A percentile compares a stretch with the other conserved stretches of the same genome.
Conservation (phyloP, 306 rosid species). For the Vicia faba region DNA sequence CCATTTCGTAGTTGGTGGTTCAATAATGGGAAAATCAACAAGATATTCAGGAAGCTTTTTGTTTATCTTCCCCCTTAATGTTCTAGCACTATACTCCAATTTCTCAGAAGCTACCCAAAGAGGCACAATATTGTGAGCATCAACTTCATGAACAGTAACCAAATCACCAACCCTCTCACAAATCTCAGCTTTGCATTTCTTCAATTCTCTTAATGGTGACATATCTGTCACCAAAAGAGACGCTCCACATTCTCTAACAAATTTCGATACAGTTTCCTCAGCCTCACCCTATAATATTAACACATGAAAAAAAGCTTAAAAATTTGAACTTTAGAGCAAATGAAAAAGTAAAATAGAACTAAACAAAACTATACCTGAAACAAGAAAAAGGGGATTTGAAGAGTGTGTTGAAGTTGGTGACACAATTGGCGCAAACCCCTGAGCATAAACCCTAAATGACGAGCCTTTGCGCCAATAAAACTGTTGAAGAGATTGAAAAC, state of each 20-base stretch:
- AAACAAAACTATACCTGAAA: constrained; percentile 49
- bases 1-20: constrained; percentile 64
- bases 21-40: constrained; percentile 66
- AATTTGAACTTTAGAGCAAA: background rate
- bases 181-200: constrained; percentile 72
- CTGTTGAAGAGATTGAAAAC: constrained; percentile 84
- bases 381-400: constrained; percentile 75
- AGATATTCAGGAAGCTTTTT: constrained; percentile 77
- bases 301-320: background rate
- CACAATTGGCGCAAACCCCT: constrained; percentile 68
- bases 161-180: constrained; percentile 63
- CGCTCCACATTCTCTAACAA: constrained; percentile 79
- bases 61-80: constrained; percentile 80
- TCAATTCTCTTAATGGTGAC: constrained; percentile 73
- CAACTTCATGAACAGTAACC: constrained; percentile 80
- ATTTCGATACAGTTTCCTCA: constrained; percentile 69
- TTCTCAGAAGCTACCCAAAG: constrained; percentile 85
- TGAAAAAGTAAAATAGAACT: background rate
- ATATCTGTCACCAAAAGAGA: constrained; percentile 83
- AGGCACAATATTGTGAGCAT: constrained; percentile 90
- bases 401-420: constrained; percentile 47
- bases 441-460: constrained; percentile 90
- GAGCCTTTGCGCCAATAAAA: constrained; percentile 82
- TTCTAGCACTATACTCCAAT: constrained; percentile 86
- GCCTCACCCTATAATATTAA: constrained; percentile 72